Evolutionary conservation across 345 rosid genomes (phyloP).

Genomic region (Crucihimalaya himalaica): DNA sequence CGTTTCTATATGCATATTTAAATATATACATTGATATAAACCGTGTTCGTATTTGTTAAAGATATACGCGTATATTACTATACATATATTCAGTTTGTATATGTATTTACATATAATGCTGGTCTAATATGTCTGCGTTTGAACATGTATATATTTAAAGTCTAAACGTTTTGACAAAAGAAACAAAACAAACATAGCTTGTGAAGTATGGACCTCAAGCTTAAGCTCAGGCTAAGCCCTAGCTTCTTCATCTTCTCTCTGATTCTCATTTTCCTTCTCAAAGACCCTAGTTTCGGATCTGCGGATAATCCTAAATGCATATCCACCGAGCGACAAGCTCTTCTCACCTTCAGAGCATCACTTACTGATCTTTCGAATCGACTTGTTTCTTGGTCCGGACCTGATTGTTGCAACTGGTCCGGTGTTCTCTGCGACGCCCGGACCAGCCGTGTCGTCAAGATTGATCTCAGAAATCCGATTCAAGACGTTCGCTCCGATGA

Average conservation of each 20-base stretch:
- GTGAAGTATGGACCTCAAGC: conserved; percentile 22
- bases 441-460: conserved; percentile 41
- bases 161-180: conserved; percentile 1
- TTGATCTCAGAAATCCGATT: conserved; percentile 43
- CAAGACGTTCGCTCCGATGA: conserved; percentile 26
- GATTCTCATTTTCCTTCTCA: conserved; percentile 12
- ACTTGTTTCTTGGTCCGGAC: conserved; percentile 51
- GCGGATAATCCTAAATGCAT: conserved; percentile 32
- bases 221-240: conserved; percentile 19
- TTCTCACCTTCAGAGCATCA: conserved; percentile 43
- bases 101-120: neutral
- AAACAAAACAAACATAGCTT: conserved; percentile 17
- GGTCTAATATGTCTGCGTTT: conserved; percentile 36
- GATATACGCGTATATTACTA: conserved; percentile 4
- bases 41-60: conserved; percentile 22
- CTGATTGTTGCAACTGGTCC: conserved; percentile 53
- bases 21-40: neutral
- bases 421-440: conserved; percentile 42
- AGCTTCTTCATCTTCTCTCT: conserved; percentile 27
- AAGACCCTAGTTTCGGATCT: neutral
- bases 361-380: conserved; percentile 45
- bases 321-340: conserved; percentile 46
- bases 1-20: neutral
- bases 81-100: neutral
- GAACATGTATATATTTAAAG: conserved; percentile 13